These are phyloP conservation scores for Russula vinacea DNA, from an alignment of 768 basidiomycete genomes.

Conservation along the genomic window DNA sequence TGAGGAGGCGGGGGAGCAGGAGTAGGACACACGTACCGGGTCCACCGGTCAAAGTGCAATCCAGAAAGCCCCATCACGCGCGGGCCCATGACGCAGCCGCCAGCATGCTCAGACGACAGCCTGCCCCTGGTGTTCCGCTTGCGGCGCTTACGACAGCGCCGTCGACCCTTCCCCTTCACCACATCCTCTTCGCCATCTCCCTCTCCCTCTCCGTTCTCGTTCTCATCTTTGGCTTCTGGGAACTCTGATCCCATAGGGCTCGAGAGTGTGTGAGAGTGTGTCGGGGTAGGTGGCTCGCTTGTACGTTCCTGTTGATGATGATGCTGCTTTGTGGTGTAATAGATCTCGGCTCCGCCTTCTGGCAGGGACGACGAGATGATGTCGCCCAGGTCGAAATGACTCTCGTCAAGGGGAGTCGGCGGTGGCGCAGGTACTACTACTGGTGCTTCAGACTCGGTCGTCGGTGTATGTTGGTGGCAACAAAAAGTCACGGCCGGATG, in stretches of 20 bases:
- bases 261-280: background rate
- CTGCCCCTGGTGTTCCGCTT: background rate
- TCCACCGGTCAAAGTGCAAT: background rate
- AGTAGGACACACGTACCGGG: background rate
- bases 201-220: background rate
- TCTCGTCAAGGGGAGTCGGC: background rate
- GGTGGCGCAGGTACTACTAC: background rate
- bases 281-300: background rate
- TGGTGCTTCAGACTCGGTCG: too few relatives aligned
- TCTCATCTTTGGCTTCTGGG: background rate
- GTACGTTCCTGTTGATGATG: background rate
- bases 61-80: slow-evolving; percentile 1
- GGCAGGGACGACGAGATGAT: background rate
- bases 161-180: background rate
- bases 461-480: background rate
- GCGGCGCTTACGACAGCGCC: background rate
- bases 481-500: background rate
- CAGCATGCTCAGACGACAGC: background rate
- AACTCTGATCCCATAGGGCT: background rate
- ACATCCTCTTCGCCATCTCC: background rate
- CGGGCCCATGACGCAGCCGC: slow-evolving; percentile 10
- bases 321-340: too few relatives aligned
- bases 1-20: background rate
- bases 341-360: background rate
- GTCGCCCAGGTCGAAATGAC: background rate